A percentile compares a stretch with the other conserved stretches of the same genome.
phyloP scores from a whole-genome alignment of 108 stramenopile genomes.

The Chaetoceros tenuissimus region DNA sequence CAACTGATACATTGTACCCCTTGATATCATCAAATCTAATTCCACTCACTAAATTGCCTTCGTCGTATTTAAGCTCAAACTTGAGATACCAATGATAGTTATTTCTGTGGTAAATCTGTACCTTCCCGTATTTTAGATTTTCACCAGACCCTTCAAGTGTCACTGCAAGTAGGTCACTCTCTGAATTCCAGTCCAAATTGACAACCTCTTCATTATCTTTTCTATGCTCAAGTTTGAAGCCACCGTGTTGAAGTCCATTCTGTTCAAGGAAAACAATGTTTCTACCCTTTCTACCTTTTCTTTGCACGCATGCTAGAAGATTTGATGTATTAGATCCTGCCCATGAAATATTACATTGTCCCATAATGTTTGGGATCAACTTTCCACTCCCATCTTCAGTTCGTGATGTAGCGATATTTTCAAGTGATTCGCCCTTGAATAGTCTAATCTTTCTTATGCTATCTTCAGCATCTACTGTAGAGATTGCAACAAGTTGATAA shows the following conservation, averaged over 20 bases:
- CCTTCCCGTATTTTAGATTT: constrained; percentile 28
- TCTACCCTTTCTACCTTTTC: constrained; percentile 43
- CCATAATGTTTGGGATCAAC: constrained; percentile 53
- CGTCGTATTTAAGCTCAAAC: constrained; percentile 49
- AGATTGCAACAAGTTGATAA: constrained; percentile 58
- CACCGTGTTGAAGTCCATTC: constrained; percentile 81
- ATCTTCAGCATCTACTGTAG: constrained; percentile 48
- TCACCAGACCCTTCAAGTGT: constrained; percentile 21
- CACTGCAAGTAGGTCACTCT: constrained; percentile 70
- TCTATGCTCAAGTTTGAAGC: constrained; percentile 47
- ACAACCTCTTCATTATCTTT: constrained; percentile 16
- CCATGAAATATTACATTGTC: constrained; percentile 45
- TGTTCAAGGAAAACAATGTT: constrained; percentile 82
- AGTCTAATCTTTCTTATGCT: constrained; percentile 51
- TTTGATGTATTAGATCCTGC: constrained; percentile 71
- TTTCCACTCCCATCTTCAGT: constrained; percentile 79
- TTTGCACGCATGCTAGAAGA: constrained; percentile 60
- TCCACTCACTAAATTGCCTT: constrained; percentile 2
- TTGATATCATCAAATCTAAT: constrained; percentile 17
- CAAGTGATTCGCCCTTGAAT: constrained; percentile 50
- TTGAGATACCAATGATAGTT: constrained; percentile 93
- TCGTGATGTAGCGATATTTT: constrained; percentile 55
- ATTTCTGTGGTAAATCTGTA: constrained; percentile 79
- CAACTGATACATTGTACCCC: constrained; percentile 11
- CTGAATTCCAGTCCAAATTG: constrained; percentile 49